Evolutionary conservation across 495 filamentous ascomycete species (phyloP).

Genomic region (Penicillium simplicissimum): DNA sequence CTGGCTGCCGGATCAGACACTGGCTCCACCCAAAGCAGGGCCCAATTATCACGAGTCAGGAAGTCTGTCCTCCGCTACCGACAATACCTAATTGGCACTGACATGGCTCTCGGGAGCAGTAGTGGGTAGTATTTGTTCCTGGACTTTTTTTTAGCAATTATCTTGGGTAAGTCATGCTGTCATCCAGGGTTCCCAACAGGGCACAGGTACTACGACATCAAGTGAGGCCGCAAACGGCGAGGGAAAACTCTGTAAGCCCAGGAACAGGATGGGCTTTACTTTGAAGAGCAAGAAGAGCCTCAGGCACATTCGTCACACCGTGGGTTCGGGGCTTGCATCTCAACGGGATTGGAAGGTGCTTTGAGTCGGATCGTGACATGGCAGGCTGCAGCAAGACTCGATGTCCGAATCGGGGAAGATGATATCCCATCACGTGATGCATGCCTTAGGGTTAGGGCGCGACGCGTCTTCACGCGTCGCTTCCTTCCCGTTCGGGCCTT

Average conservation of each 20-base stretch:
- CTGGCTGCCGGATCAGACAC: constrained; percentile 5
- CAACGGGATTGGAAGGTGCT: background rate
- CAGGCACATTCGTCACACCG: background rate
- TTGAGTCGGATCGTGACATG: background rate
- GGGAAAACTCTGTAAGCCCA: background rate
- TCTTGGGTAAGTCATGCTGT: constrained; percentile 20
- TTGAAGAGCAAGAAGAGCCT: background rate
- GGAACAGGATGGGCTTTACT: background rate
- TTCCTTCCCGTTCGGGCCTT: constrained; percentile 22
- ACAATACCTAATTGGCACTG: background rate
- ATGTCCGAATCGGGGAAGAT: constrained; percentile 21
- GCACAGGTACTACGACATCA: constrained; percentile 17
- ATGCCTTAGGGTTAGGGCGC: constrained; percentile 21
- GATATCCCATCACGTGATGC: constrained; percentile 16
- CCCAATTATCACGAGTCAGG: background rate
- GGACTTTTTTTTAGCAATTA: background rate
- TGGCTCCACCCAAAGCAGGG: constrained; percentile 4
- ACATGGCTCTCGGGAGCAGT: background rate
- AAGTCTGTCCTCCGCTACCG: background rate
- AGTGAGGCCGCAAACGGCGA: constrained; percentile 19
- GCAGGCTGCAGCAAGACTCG: background rate
- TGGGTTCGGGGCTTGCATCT: background rate
- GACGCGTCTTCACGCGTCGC: constrained; percentile 23
- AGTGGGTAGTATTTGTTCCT: constrained; percentile 4
- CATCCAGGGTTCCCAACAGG: constrained; percentile 18